Base-by-base conservation (phyloP, 2,329 filamentous ascomycete genomes). In the Aspergillus sp. region DNA sequence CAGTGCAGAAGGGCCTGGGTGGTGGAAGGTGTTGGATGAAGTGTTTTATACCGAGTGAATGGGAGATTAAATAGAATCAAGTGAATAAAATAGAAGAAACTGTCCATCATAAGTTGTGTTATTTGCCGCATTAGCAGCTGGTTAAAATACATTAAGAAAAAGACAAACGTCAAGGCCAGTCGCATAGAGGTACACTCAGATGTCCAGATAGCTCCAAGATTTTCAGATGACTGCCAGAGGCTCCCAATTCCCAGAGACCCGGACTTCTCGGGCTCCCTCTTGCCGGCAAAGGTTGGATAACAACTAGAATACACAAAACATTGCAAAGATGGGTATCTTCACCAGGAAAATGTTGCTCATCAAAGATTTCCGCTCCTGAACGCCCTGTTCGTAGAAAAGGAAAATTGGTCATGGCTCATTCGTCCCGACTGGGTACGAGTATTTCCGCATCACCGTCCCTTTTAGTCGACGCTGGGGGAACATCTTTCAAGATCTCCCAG, bases 401-500 rank as follows among this genome's bases (percentile, higher is more conserved):
- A 42, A 43, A 39, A 41, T 38, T 38, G 28, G 19, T 59, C 54
- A 46, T 55, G 45, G 47, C 48, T 57, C 56, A 45, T 54, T 19
- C 19, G 19, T 19, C 19, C 19, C 19, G 19, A 19, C 19, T 19
- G 19, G 19, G 19, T 19, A 19, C 19, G 19, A 19, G 19, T 19
- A 19, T 19, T 19, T 19, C 19, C 19, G 19, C 19, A 19, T 19
- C 19, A 19, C 19, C 11, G 27, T 35, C 27, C 39, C 34, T 31
- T 47, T 58, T 49, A 67, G 37, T 67, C 63, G 34, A 50, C 40
- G 45, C 59, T 59, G 64, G 53, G 10, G 65, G 62, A 27, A 65
- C 51, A 49, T 72, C 64, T 54, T 72, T 72, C 36, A 75, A 56
- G 37, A 74, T 68, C 47, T 71, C 69, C 66, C 68, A 75, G 27